Conservation (phyloP, 169 alveolate species). For the Cytauxzoon felis region DNA sequence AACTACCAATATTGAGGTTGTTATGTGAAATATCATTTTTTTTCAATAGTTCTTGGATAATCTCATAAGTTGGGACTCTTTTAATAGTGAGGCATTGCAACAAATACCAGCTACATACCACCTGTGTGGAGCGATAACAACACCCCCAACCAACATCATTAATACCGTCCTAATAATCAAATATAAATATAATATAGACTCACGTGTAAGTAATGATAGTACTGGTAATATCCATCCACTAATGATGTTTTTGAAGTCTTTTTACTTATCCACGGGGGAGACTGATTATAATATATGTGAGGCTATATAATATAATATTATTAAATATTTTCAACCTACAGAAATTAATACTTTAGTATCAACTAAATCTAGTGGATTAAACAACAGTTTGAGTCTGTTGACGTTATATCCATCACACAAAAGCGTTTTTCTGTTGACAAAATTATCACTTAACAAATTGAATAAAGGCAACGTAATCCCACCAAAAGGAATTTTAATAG, state of each 20-base stretch:
- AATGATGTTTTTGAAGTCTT: slow-evolving; percentile 36
- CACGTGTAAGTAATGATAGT: slow-evolving; percentile 66
- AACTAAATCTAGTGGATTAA: slow-evolving; percentile 1
- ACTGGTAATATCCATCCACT: slow-evolving; percentile 62
- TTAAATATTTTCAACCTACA: slow-evolving; percentile 8
- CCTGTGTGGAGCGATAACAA: slow-evolving; percentile 69
- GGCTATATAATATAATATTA: slow-evolving; percentile 21
- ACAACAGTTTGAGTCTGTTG: slow-evolving; percentile 16
- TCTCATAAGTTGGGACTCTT: slow-evolving; percentile 53
- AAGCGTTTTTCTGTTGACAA: neutral
- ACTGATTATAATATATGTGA: slow-evolving; percentile 19
- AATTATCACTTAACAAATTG: neutral
- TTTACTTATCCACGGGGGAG: slow-evolving; percentile 56
- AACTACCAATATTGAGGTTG: slow-evolving; percentile 53
- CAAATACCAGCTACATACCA: slow-evolving; percentile 74
- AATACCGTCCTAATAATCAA: slow-evolving; percentile 40
- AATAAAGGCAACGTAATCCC: slow-evolving; percentile 24
- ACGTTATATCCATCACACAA: neutral
- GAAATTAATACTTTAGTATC: slow-evolving; percentile 21
- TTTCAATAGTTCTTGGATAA: slow-evolving; percentile 57
- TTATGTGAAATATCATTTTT: slow-evolving; percentile 62
- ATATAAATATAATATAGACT: neutral
- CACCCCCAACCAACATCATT: slow-evolving; percentile 78
- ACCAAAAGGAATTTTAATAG: slow-evolving; percentile 30
- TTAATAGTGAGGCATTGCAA: slow-evolving; percentile 59